phyloP scores from a whole-genome alignment of 306 rosid species.

The Pyrus communis region DNA sequence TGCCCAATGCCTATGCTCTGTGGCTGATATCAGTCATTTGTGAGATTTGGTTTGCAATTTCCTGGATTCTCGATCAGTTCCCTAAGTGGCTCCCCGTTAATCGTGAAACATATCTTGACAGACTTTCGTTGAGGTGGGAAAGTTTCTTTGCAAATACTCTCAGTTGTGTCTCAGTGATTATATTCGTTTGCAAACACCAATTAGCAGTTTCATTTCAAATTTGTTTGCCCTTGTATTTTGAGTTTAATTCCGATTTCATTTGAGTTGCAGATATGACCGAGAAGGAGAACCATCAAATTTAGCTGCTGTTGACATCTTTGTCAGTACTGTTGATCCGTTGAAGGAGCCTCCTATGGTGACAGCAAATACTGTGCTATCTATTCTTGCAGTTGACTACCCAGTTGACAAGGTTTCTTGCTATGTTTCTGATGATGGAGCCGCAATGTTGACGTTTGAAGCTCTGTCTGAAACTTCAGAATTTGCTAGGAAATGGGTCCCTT shows the following conservation, averaged over 20 bases:
- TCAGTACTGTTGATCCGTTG: constrained; percentile 92
- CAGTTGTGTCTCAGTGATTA: background rate
- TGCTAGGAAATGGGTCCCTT: constrained; percentile 94
- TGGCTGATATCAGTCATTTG: constrained; percentile 94
- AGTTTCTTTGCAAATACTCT: background rate
- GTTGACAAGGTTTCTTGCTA: constrained; percentile 98
- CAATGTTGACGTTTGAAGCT: constrained; percentile 98
- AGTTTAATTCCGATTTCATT: constrained; percentile 15
- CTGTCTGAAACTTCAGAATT: constrained; percentile 89
- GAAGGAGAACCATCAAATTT: constrained; percentile 93
- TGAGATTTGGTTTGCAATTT: constrained; percentile 95
- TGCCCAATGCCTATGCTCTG: constrained; percentile 70
- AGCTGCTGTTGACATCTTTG: constrained; percentile 93
- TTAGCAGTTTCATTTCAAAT: constrained; percentile 1
- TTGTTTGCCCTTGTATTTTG: background rate
- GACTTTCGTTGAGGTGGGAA: constrained; percentile 74
- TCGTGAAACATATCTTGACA: constrained; percentile 93
- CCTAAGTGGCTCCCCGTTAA: constrained; percentile 97
- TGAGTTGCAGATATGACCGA: constrained; percentile 70
- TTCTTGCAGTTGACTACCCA: constrained; percentile 94
- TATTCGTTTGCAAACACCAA: background rate
- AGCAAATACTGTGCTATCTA: constrained; percentile 89
- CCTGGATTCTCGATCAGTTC: constrained; percentile 98
- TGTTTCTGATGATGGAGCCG: constrained; percentile 96
- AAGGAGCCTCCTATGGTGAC: constrained; percentile 99